Conservation (phyloP, 2,329 filamentous ascomycete species). For the Colletotrichum eleusines region DNA sequence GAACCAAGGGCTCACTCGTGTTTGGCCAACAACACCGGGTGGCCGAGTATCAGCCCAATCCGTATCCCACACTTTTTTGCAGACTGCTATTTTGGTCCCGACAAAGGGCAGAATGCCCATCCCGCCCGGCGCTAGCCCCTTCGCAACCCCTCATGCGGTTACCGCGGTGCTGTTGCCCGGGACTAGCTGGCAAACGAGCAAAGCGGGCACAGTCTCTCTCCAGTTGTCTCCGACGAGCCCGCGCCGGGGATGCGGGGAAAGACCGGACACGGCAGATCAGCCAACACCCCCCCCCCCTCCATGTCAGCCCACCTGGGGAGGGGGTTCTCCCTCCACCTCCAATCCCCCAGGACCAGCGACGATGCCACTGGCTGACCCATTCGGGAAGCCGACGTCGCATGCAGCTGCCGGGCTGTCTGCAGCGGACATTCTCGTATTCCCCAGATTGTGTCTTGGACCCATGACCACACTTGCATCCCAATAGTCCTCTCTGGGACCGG, state of each 20-base stretch:
- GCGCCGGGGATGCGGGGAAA: slow-evolving; percentile 33
- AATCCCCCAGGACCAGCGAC: slow-evolving; percentile 1
- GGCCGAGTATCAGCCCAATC: neutral
- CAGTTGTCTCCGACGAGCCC: slow-evolving; percentile 16
- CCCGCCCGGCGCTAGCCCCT: slow-evolving; percentile 16
- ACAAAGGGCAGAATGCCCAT: slow-evolving; percentile 6
- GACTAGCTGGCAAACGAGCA: neutral
- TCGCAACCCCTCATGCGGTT: neutral
- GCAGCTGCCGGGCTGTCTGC: slow-evolving; percentile 16
- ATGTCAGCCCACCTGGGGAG: slow-evolving; percentile 7
- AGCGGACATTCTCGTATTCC: slow-evolving; percentile 33
- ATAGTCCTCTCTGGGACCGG: neutral
- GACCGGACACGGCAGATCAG: slow-evolving; percentile 12
- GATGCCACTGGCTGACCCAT: slow-evolving; percentile 1
- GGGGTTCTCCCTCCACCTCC: neutral
- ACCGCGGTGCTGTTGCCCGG: neutral
- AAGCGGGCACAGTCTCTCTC: neutral
- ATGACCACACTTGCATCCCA: neutral
- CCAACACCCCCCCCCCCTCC: neutral
- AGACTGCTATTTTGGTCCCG: slow-evolving; percentile 1
- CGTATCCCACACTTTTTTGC: slow-evolving; percentile 6
- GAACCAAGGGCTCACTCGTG: slow-evolving; percentile 18
- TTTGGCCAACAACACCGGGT: slow-evolving; percentile 5
- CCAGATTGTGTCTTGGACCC: slow-evolving; percentile 1
- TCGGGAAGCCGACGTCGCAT: slow-evolving; percentile 23